phyloP scores from a whole-genome alignment of 2,329 filamentous ascomycete genomes.

The Microdochium trichocladiopsis region DNA sequence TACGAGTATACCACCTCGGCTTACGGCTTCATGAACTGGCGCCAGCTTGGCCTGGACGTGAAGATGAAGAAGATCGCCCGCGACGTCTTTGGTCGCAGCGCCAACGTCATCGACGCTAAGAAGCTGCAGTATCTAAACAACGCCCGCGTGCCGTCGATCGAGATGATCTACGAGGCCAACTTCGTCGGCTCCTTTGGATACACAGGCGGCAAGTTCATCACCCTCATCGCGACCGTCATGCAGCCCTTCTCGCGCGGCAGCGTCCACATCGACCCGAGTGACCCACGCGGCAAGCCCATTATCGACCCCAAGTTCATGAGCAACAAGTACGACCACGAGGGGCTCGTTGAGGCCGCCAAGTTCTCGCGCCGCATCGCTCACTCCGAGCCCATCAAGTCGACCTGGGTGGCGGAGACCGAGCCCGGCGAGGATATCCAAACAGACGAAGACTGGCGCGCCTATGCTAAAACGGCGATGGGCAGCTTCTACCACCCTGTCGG shows the following conservation, averaged over 20 bases:
- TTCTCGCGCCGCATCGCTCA: constrained; percentile 11
- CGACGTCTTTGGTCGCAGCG: neutral
- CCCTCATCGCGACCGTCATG: constrained; percentile 6
- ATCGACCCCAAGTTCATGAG: constrained; percentile 17
- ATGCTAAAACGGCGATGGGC: constrained; percentile 1
- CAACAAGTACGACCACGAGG: constrained; percentile 22
- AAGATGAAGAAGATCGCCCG: neutral
- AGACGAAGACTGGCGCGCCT: constrained; percentile 3
- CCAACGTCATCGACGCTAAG: neutral
- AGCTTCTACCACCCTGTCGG: constrained; percentile 35
- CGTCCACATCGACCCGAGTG: constrained; percentile 14
- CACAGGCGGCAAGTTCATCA: constrained; percentile 1
- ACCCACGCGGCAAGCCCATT: constrained; percentile 17
- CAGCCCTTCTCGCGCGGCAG: constrained; percentile 13
- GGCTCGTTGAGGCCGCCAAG: constrained; percentile 18
- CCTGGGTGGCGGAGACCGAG: constrained; percentile 6
- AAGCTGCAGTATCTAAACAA: neutral
- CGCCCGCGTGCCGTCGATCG: neutral
- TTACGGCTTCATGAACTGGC: neutral
- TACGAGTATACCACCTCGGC: neutral
- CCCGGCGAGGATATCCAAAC: constrained; percentile 4
- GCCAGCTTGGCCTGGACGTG: neutral
- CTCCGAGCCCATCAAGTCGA: constrained; percentile 2
- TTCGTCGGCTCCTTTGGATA: neutral
- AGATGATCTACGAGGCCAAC: neutral